A percentile compares a stretch with the other conserved stretches of the same genome.
Conservation (phyloP, 2,329 filamentous ascomycete genomes). For the Trichoderma sp. region DNA sequence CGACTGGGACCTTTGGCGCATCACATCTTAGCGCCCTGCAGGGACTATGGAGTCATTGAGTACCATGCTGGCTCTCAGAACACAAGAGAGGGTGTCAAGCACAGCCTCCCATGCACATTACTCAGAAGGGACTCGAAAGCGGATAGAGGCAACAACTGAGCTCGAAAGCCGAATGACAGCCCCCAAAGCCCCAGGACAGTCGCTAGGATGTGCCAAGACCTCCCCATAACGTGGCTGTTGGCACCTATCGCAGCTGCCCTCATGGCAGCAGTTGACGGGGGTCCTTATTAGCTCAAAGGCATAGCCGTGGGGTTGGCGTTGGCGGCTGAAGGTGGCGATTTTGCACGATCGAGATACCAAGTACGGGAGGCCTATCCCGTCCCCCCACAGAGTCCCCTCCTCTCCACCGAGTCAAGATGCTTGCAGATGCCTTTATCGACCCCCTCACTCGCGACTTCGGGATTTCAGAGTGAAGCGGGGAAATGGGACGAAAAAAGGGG, state of each 20-base stretch:
- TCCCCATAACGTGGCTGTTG: neutral
- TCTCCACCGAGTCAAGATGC: neutral
- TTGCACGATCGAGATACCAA: neutral
- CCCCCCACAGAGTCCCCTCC: neutral
- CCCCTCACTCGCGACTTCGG: neutral
- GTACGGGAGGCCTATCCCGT: neutral
- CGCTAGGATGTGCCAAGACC: neutral
- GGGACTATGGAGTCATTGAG: neutral
- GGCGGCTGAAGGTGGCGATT: neutral
- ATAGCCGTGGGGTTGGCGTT: neutral
- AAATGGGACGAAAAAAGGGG: neutral
- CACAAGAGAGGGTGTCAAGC: neutral
- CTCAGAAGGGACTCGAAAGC: neutral
- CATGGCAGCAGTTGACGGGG: neutral
- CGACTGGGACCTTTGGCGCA: neutral
- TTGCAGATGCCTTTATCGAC: neutral
- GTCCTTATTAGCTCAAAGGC: neutral
- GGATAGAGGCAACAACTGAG: neutral
- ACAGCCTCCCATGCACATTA: neutral
- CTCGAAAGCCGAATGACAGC: neutral
- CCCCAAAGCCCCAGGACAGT: no score
- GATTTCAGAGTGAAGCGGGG: neutral
- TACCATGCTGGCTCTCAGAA: neutral
- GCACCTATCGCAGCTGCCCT: neutral
- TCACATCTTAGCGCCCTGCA: neutral